Evolutionary conservation across 2,329 filamentous ascomycete genomes (phyloP), one percentile per base, ranked within the genome.

Genomic region (Volutella citrinella): DNA sequence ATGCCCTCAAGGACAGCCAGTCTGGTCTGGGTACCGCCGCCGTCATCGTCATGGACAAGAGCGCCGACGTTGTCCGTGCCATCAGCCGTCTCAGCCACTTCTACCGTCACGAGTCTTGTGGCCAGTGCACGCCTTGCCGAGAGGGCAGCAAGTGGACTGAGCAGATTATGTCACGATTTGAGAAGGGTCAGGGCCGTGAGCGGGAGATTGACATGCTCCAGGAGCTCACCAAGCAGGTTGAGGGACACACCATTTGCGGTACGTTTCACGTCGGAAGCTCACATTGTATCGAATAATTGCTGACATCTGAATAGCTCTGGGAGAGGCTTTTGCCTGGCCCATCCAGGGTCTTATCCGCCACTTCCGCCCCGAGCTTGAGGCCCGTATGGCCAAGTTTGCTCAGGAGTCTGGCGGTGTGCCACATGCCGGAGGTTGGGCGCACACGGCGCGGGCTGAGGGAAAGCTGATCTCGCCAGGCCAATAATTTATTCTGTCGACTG

Each of bases 131-230:
- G 38, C 93, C 93, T n/a, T 98, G 93, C 78, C 86, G 93, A 61
- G 93, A 98, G 71, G 93, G 93, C 49, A 94, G 85, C 74, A 96
- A 95, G 73, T 98, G 93, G 93, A 96, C 91, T 10, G 86, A 95
- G 68, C 90, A 98, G 74, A 97, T 98, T 66, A 97, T 98, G 93
- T 74, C 85, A 66, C 84, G 93, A 37, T 95, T 98, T 54, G 89
- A 95, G 74, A 85, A 86, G 64, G 93, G 93, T 40, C 80, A 87
- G 65, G 93, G 87, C 41, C 82, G 87, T 44, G 81, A 84, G 65
- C 78, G 93, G 42, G 93, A 98, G 70, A 98, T 98, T 62, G 93
- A 98, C 64, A 98, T 98, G 93, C 78, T 98, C 50, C 93, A 96
- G 72, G 93, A 98, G 74, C 72, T 98, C 52, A 98, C 93, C 45